Conservation (phyloP, 352 stramenopile genomes). For the Phytophthora pseudosyringae region DNA sequence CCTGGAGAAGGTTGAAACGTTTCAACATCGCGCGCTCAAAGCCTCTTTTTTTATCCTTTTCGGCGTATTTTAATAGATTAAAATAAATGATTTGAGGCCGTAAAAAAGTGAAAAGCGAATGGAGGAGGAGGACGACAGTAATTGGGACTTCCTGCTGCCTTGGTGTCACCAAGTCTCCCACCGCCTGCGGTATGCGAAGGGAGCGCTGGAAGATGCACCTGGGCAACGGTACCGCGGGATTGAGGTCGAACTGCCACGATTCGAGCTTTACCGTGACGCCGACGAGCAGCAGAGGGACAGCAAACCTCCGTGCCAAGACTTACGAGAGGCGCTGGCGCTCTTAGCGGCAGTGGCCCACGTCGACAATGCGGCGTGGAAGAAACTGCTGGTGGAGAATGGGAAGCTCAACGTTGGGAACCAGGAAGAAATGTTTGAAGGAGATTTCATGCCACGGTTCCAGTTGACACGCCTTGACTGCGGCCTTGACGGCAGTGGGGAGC, state of each 20-base stretch:
- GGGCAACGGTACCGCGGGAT: constrained; percentile 24
- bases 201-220: constrained; percentile 9
- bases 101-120: constrained; percentile 13
- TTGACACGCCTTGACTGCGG: constrained; percentile 8
- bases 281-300: neutral
- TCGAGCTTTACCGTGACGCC: constrained; percentile 5
- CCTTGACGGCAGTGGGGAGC: constrained; percentile 10
- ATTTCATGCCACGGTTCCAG: constrained; percentile 27
- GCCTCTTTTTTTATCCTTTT: too few species aligned
- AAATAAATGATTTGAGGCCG: too few species aligned
- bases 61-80: too few species aligned
- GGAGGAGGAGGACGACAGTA: constrained; percentile 12
- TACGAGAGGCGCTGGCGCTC: constrained; percentile 25
- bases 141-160: constrained; percentile 33
- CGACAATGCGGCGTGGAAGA: constrained; percentile 31
- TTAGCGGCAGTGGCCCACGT: constrained; percentile 35
- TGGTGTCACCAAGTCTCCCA: constrained; percentile 23
- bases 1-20: too few species aligned
- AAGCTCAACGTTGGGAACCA: constrained; percentile 15
- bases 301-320: constrained; percentile 3
- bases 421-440: constrained; percentile 25
- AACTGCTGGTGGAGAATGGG: constrained; percentile 22
- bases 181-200: constrained; percentile 22
- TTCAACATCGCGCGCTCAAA: too few species aligned
- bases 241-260: constrained; percentile 25